Base-by-base conservation (phyloP, 768 basidiomycete genomes). In the Podaxis sp. region DNA sequence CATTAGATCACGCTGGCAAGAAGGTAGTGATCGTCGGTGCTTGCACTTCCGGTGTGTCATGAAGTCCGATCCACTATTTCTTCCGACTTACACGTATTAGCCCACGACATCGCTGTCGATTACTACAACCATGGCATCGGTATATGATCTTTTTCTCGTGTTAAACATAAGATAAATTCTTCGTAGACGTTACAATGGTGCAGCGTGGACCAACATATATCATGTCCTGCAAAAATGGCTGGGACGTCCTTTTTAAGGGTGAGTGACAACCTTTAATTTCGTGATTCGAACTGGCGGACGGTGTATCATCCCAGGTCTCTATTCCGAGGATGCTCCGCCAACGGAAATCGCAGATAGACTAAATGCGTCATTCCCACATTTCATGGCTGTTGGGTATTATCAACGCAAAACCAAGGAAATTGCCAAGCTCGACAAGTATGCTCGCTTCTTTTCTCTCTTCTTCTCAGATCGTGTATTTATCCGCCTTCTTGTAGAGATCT, bases 11-110 rank as follows among this genome's bases (percentile, higher is more conserved):
- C 65, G 63, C 73, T 4, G 87, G 87, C 3, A 89, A 89, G 76
- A 88, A 84, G 66, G 87, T 83, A 6, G 76, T 90, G 0, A 77
- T 90, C 17, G 76, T 91, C 2, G 88, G 89, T 15, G 82, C 88
- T n/a, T 85, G 85, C 46, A 87, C 83, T 26, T n/a, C 85, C 15
- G 76, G 76, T 75, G 49, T 3, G 69, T 56, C 20, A 20, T 46
- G 1, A 12, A 50, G 20, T 8, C 10, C 24, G 12, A 24, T n/a
- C 15, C 44, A 22, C 17, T 5, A 12, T 46, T 24, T 8, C 10
- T 2, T 3, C 60, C 56, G 10, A 13, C 17, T 33, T 33, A 33
- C 20, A 17, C 12, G 15, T 36, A 22, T 38, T 46, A 78, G 78
- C 72, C 0, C 79, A 80, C 62, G 78, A 81, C 65, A 77, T 81